Evolutionary conservation across 306 rosid genomes (phyloP), one percentile per base, ranked within the genome.

Genomic region (Malus sylvestris): DNA sequence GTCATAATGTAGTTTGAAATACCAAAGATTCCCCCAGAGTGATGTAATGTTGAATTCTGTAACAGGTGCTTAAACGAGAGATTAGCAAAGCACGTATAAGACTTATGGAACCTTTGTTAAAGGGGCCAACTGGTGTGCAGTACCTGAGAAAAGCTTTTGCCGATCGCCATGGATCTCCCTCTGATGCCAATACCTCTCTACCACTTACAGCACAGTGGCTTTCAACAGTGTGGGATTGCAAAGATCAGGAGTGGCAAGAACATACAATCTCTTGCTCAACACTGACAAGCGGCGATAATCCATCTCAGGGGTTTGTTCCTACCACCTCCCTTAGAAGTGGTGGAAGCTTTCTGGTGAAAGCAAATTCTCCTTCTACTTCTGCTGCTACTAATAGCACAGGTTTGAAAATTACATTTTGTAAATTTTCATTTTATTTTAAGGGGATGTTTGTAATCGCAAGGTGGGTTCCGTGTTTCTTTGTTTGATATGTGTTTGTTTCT

Each of bases 221-320:
- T 69, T 89, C 93, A 42, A 85, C 90, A 72, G 82, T 87, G 69
- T 83, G 84, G 87, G 80, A 70, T 79, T 66, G 84, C 82, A 92
- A 85, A 86, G 90, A 88, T 84, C 93, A 74, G 76, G 99, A 90
- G 72, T 95, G 99, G 99, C 91, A 85, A 81, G 97, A 90, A 53
- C 91, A 92, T 59, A 49, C 42, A 19, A 81, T 57, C 65, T 72
- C 78, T 44, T 78, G 81, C 74, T 82, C 86, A 46, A 76, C 88
- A 52, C 85, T 85, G 84, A 76, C 38, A 19, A 67, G 42, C 15
- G 2, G 55, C 60, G 89, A 76, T 65, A 78, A 25, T 73, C 84
- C 89, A 61, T 79, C 86, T 63, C 93, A 81, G 69, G 89, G 82
- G n/a, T 72, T 71, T 80, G 89, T 95, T 86, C 97, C 97, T 84